Evolutionary conservation across 495 filamentous ascomycete species (phyloP).

Genomic region (Jackrogersella multiformis): DNA sequence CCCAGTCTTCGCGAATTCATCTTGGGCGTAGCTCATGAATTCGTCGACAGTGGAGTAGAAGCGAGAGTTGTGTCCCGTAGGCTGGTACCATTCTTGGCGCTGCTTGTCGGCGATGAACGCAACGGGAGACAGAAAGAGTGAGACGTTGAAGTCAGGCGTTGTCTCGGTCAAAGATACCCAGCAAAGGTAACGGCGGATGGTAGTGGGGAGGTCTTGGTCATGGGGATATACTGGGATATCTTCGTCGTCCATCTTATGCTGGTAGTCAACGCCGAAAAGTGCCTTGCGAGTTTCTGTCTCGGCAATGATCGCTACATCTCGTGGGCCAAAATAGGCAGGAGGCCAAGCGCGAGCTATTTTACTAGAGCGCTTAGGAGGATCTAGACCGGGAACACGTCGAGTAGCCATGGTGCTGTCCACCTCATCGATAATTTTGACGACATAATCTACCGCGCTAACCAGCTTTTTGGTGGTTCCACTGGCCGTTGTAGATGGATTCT

Average conservation of each 20-base stretch:
- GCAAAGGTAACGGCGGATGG: conserved; percentile 23
- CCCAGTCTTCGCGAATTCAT: conserved; percentile 6
- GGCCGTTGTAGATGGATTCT: neutral
- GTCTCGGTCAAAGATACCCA: conserved; percentile 11
- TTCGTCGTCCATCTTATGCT: neutral
- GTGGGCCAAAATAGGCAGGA: conserved; percentile 6
- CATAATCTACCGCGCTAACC: conserved; percentile 7
- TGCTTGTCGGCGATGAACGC: conserved; percentile 25
- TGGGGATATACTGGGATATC: conserved; percentile 3
- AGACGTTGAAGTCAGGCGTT: neutral
- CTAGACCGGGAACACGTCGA: neutral
- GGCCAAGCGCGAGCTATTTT: neutral
- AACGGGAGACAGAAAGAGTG: conserved; percentile 31
- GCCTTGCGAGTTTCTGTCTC: neutral
- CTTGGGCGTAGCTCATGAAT: conserved; percentile 22
- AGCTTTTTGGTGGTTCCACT: neutral
- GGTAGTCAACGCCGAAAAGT: conserved; percentile 24
- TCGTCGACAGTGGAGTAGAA: conserved; percentile 31
- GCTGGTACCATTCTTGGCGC: conserved; percentile 24
- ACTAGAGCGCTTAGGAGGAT: neutral
- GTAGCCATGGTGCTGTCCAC: neutral
- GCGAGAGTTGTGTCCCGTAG: conserved; percentile 29
- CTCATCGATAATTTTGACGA: conserved; percentile 6
- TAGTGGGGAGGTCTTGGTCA: conserved; percentile 15
- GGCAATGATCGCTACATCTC: conserved; percentile 27